A percentile compares a stretch with the other conserved stretches of the same genome.
These are phyloP conservation scores for Lasiodiplodia gonubiensis DNA, from an alignment of 2,329 filamentous ascomycete species.

Conservation along the genomic window DNA sequence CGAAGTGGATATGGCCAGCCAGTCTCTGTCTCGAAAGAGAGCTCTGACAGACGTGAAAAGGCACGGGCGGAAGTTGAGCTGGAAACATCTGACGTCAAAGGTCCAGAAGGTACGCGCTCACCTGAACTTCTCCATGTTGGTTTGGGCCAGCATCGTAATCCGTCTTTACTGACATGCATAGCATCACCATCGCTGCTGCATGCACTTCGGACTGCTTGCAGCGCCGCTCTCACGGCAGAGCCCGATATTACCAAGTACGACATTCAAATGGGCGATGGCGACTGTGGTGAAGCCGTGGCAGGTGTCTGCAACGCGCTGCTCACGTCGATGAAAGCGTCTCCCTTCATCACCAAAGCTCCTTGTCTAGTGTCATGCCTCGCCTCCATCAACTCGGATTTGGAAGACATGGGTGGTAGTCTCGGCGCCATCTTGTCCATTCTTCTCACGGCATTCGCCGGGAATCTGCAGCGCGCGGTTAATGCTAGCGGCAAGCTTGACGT, in stretches of 20 bases:
- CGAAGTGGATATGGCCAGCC: slow-evolving; percentile 51
- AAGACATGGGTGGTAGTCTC: slow-evolving; percentile 75
- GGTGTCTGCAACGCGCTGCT: slow-evolving; percentile 70
- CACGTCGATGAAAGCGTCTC: slow-evolving; percentile 55
- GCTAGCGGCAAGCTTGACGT: slow-evolving; percentile 42
- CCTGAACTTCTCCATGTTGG: slow-evolving; percentile 12
- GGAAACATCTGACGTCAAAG: slow-evolving; percentile 30
- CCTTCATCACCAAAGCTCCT: slow-evolving; percentile 56
- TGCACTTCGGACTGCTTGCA: slow-evolving; percentile 50
- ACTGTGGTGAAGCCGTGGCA: slow-evolving; percentile 73
- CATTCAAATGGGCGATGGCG: slow-evolving; percentile 86
- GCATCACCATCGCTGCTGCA: slow-evolving; percentile 44
- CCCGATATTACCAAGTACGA: slow-evolving; percentile 70
- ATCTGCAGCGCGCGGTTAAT: slow-evolving; percentile 60
- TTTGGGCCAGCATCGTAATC: not conserved
- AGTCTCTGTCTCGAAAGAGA: slow-evolving; percentile 37
- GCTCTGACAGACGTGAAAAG: slow-evolving; percentile 37
- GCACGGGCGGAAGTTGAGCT: slow-evolving; percentile 36
- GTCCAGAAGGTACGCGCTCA: slow-evolving; percentile 15
- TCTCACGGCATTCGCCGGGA: slow-evolving; percentile 73
- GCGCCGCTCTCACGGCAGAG: slow-evolving; percentile 62
- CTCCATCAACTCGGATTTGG: slow-evolving; percentile 60
- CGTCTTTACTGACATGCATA: not conserved
- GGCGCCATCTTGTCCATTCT: slow-evolving; percentile 84
- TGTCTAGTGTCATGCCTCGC: slow-evolving; percentile 62